Evolutionary conservation across 805 yeast species (phyloP).

Genomic region (Wickerhamomyces mucosus): DNA sequence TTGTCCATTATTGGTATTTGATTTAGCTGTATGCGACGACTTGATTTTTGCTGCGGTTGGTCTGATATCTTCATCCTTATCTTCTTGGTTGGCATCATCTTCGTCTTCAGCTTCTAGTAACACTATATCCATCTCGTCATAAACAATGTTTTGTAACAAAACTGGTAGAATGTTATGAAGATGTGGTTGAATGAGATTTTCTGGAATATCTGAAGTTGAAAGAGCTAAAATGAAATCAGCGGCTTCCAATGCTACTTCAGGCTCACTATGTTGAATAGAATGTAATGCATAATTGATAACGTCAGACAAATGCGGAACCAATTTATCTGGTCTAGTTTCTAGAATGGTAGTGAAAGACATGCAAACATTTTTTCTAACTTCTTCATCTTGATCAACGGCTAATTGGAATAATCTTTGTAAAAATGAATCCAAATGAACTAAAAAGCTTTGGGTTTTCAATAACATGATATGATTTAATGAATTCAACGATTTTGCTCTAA

Average conservation of each 20-base stretch:
- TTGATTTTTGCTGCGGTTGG: conserved; percentile 72
- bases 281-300: conserved; percentile 78
- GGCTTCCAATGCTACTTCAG: conserved; percentile 80
- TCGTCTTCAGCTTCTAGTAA: conserved; percentile 66
- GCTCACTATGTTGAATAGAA: conserved; percentile 47
- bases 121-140: conserved; percentile 71
- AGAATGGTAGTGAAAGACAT: conserved; percentile 61
- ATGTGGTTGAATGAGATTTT: conserved; percentile 42
- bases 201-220: conserved; percentile 51
- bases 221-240: conserved; percentile 82
- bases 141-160: conserved; percentile 74
- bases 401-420: conserved; percentile 55
- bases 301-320: conserved; percentile 76
- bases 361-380: conserved; percentile 68
- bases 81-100: conserved; percentile 72
- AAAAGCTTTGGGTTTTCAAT: conserved; percentile 55
- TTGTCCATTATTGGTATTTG: conserved; percentile 13
- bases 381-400: conserved; percentile 51
- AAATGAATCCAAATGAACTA: conserved; percentile 56
- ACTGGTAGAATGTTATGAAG: conserved; percentile 65
- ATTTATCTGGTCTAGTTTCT: conserved; percentile 71
- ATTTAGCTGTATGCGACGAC: conserved; percentile 17
- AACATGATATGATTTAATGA: conserved; percentile 74
- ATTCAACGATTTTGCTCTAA: conserved; percentile 53
- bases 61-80: conserved; percentile 77